Base-by-base conservation (phyloP, 495 filamentous ascomycete species). In the Elaphomyces granulatus region DNA sequence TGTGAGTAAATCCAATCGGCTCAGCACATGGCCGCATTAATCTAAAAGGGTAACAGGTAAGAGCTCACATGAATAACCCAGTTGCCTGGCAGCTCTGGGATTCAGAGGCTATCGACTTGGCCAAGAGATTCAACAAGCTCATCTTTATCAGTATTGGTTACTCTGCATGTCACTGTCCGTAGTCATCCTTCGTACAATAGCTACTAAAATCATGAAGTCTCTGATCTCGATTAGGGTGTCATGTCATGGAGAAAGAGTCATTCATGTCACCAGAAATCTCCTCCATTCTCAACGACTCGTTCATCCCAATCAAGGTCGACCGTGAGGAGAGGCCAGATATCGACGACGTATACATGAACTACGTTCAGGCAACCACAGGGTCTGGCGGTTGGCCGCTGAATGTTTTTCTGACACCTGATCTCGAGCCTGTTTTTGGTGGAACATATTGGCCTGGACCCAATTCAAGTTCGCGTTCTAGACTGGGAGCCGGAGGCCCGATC, bases 321-420 rank as follows among this genome's bases (percentile, higher is more conserved):
- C 77, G 87, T 20, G 90, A 98, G 57, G 88, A 95, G 56, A 80
- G 88, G 23, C 90, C 92, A 1, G 87, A 96, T 55, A 75, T 96
- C 48, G 90, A 98, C 54, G 80, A 85, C 38, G 87, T 96, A 42
- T 98, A 96, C 55, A 93, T 95, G 82, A 94, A 94, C 61, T 98
- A 92, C 62, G 83, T 92, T 20, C 84, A 94, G 63, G 88, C 87
- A 3, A 87, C 88, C 12, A 93, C 80, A 26, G 86, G 85, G 15
- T 85, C 80, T 1, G 92, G 87, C 2, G 90, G 90, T 18, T 98
- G 92, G 92, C 90, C 90, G 8, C 67, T 98, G 34, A 96, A 95
- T 55, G 83, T 95, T 15, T 96, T 98, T 53, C 68, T 96, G 18
- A 96, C 92, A 0, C 92, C 92, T 0, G 77, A 88, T 48, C 71